Percentiles rank a stretch among this genome's conserved stretches.
Evolutionary conservation across 164 flowering plant species (phyloP).

Genomic region (Cinnamomum chago): DNA sequence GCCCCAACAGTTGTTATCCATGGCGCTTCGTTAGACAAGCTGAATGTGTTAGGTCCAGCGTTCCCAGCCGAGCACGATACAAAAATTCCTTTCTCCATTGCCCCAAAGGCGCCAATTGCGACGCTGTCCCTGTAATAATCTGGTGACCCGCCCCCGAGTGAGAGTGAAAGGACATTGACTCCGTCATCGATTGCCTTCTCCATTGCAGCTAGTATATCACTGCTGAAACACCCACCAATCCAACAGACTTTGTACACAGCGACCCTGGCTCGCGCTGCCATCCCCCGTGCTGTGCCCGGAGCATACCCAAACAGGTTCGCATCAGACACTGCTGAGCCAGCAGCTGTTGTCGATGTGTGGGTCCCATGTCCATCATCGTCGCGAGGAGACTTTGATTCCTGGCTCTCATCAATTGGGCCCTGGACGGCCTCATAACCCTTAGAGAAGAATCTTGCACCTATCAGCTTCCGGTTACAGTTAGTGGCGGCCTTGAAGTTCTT

Average conservation of each 20-base stretch:
- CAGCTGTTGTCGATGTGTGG: slow-evolving; percentile 84
- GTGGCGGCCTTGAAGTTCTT: slow-evolving; percentile 36
- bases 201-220: slow-evolving; percentile 73
- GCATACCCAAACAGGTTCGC: slow-evolving; percentile 81
- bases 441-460: slow-evolving; percentile 79
- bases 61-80: slow-evolving; percentile 12
- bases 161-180: slow-evolving; percentile 69
- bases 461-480: slow-evolving; percentile 68
- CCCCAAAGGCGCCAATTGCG: slow-evolving; percentile 39
- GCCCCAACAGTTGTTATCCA: slow-evolving; percentile 21
- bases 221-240: slow-evolving; percentile 71
- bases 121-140: slow-evolving; percentile 59
- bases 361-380: slow-evolving; percentile 96
- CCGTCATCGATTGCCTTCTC: slow-evolving; percentile 80
- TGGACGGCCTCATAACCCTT: slow-evolving; percentile 63
- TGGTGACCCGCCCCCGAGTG: slow-evolving; percentile 60
- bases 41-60: slow-evolving; percentile 1
- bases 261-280: slow-evolving; percentile 70
- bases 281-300: slow-evolving; percentile 76
- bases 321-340: slow-evolving; percentile 50
- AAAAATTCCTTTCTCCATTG: slow-evolving; percentile 9
- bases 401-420: slow-evolving; percentile 66
- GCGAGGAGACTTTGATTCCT: slow-evolving; percentile 73
- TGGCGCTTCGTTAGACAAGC: slow-evolving; percentile 8
- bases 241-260: slow-evolving; percentile 89